Base-by-base conservation (phyloP, 2,329 filamentous ascomycete genomes). In the Ophiostoma australiae region DNA sequence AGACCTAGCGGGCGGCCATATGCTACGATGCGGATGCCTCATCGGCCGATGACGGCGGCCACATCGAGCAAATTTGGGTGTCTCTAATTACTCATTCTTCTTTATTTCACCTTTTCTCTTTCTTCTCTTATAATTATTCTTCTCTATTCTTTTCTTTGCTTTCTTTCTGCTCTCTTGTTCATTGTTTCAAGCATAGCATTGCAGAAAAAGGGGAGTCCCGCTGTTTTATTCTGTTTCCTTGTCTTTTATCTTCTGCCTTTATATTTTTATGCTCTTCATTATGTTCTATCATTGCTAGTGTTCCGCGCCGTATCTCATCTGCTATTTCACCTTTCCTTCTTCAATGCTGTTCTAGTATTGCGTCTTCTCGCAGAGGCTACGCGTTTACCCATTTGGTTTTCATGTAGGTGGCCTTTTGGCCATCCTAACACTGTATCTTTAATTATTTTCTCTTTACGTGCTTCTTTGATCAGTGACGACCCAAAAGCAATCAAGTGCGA, bases 171-270 rank as follows among this genome's bases (percentile, higher is more conserved):
- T 37, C 37, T 23, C 10, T 63, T 31, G 35, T 23, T 69, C 33
- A 63, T 35, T 63, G 17, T 69, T 65, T 63, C 27, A 65, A 39
- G 63, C 63, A 66, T 66, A 35, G 35, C 63, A 66, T 66, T 39
- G 63, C 63, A 66, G 52, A 8, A 58, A 39, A 66, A 66, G 33
- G 58, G 63, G 63, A 39, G 63, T 39, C 35, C 3, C 11, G 8
- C 6, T 70, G 44, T 23, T 31, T 35, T 33, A 27, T 41, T 61
- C n/a, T 41, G 44, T n/a, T 17, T 67, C 23, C 33, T 3, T 44
- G 37, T 66, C 31, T 65, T 44, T 69, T n/a, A 10, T 52, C 20
- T 41, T 69, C n/a, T 58, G 4, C 37, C 17, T 33, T 65, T 33
- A n/a, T 65, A 67, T 17, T 41, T 13, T 27, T 70, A n/a, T 58